Base-by-base conservation (phyloP, 2,329 filamentous ascomycete genomes). In the Monosporascus cannonballus region DNA sequence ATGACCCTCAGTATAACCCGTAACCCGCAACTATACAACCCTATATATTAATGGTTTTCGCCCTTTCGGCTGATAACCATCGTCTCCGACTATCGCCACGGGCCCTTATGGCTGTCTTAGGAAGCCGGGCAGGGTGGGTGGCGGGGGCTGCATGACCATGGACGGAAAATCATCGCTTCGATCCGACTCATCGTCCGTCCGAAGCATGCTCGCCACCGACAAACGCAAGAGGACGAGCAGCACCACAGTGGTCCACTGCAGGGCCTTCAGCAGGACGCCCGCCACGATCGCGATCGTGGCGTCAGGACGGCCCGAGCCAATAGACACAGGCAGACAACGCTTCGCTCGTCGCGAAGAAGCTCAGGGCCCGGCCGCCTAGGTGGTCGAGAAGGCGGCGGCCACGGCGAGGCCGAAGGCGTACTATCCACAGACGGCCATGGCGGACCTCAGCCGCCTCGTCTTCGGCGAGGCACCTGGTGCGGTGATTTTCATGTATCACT, bases 261-360 rank as follows among this genome's bases (percentile, higher is more conserved):
- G 34, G 8, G 34, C 47, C 24, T 53, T 41, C 18, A 64, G 55
- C 38, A 56, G 58, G 38, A 58, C 58, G 17, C 57, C 59, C 3
- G 60, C 54, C 18, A 44, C 48, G 22, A 49, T 46, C 55, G 61
- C 55, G 38, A 63, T 62, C 11, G 47, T 56, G 2, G 59, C 53
- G 18, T 58, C 61, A 3, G 59, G 54, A 17, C 52, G 56, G 1
- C 3, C 24, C 3, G 24, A 24, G 24, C 24, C 24, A 24, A 4
- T 3, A 24, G 24, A 24, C 24, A 6, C 24, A 6, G 24, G 24
- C 24, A 24, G 24, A 24, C 24, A 24, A 24, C 24, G 56, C 53
- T n/a, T 47, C 38, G 6, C 42, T 20, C 7, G 36, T 48, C 6
- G 48, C 48, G 4, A 44, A 48, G 14, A 49, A 53, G 25, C 50